These are phyloP conservation scores for Mycena capillaripes DNA, from an alignment of 768 basidiomycete species.

Conservation along the genomic window DNA sequence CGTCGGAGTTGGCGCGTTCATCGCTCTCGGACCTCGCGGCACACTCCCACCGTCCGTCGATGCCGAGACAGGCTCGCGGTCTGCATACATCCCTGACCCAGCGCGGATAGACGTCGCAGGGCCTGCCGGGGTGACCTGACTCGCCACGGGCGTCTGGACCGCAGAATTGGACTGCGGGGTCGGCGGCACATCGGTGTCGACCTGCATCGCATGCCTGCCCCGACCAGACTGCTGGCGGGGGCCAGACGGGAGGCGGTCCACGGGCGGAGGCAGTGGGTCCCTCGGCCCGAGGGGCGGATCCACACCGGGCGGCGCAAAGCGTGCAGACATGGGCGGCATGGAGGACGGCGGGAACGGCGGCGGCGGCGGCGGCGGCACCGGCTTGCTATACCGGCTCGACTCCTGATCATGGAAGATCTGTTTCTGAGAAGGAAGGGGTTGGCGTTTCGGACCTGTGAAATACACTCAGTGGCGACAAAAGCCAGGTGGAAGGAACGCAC, in stretches of 20 bases:
- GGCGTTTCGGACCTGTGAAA: constrained; percentile 25
- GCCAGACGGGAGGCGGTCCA: constrained; percentile 15
- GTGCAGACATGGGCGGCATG: constrained; percentile 17
- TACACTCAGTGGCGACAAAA: not conserved
- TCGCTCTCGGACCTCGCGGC: constrained; percentile 32
- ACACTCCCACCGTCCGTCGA: constrained; percentile 19
- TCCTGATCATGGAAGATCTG: constrained; percentile 15
- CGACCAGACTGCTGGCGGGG: constrained; percentile 13
- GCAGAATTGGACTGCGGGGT: not conserved
- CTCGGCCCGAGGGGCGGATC: constrained; percentile 8
- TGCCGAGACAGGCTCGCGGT: constrained; percentile 23
- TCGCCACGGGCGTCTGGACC: not conserved
- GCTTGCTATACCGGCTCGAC: constrained; percentile 3
- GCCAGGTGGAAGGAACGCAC: constrained; percentile 2
- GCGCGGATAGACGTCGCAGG: constrained; percentile 18
- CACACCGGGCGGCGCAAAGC: constrained; percentile 2
- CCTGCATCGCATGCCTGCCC: not conserved
- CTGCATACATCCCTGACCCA: constrained; percentile 33
- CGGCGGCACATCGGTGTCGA: constrained; percentile 8
- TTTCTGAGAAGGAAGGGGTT: constrained; percentile 27
- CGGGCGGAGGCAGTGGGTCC: constrained; percentile 24
- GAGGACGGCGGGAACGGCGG: constrained; percentile 5
- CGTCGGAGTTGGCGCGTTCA: constrained; percentile 22
- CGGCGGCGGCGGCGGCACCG: not conserved
- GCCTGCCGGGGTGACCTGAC: not conserved